Evolutionary conservation across 2,329 filamentous ascomycete species (phyloP), one percentile per base, ranked within the genome.

Genomic region (Phialophora verrucosa): DNA sequence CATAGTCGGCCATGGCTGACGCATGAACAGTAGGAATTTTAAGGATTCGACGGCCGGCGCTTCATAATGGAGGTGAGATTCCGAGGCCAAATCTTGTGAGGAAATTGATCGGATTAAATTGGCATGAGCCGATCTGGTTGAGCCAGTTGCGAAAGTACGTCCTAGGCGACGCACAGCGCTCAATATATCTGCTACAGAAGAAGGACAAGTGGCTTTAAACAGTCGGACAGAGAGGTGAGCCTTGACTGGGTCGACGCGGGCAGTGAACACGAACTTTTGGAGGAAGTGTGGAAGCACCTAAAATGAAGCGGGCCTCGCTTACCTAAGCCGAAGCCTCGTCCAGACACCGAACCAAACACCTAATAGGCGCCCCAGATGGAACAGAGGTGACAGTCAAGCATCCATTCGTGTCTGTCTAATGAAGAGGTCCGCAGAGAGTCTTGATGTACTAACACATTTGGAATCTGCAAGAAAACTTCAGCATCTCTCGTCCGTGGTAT

Each of bases 1-100:
- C 69, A 57, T 70, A 72, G 51, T 66, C 59, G 32, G 70, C 65
- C 70, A 72, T 72, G 31, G 27, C 47, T 27, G 61, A 58, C 57
- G 58, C 29, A 53, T 44, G 14, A 54, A 51, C 35, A n/a, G 31
- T 42, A 42, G 25, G 38, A 50, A 27, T 31, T 50, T 65, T 20
- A 66, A 51, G 64, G 56, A 35, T 53, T 56, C 14, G 59, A 65
- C 59, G 50, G 64, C 29, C 62, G 66, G 47, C 67, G 64, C 67
- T 67, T 67, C 67, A 69, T 68, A 64, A 29, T 65, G 60, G 54
- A 47, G 50, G 57, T 54, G 55, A 49, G 49, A 63, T 35, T 53
- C 27, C 2, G 11, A 25, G 49, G 14, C 27, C 23, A 53, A 7
- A n/a, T 27, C 49, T 53, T 12, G 11, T 8, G 23, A 27, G 20